Evolutionary conservation across 2,329 filamentous ascomycete genomes (phyloP).

Genomic region (Diaporthe sp.): DNA sequence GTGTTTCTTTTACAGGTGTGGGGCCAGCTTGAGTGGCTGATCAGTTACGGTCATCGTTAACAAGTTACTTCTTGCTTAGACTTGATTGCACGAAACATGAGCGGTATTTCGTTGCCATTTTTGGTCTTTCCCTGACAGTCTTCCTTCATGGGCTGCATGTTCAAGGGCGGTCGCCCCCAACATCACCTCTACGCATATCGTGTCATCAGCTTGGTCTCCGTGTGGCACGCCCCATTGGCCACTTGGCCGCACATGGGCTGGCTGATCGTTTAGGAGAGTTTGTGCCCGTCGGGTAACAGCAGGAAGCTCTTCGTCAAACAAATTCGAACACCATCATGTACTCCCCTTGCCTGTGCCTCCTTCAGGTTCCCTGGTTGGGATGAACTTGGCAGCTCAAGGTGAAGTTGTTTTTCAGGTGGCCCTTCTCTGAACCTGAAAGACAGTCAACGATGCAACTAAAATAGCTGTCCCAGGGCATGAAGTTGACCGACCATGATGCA

Average conservation of each 20-base stretch:
- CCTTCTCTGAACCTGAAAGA: neutral
- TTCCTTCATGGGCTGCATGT: neutral
- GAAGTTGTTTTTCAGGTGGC: neutral
- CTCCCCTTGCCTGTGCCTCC: neutral
- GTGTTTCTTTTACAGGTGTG: neutral
- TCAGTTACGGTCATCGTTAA: neutral
- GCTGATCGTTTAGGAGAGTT: neutral
- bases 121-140: neutral
- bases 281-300: neutral
- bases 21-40: too few species aligned
- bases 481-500: neutral
- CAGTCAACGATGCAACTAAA: neutral
- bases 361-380: neutral
- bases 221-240: neutral
- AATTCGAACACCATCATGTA: neutral
- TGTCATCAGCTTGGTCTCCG: neutral
- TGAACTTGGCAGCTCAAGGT: neutral
- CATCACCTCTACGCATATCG: neutral
- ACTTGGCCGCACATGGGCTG: neutral
- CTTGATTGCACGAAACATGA: neutral
- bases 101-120: neutral
- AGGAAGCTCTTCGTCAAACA: too few species aligned
- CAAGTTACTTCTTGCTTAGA: neutral
- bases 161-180: neutral
- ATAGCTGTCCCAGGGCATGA: neutral